Conservation (phyloP, 2,329 filamentous ascomycete genomes). For the Rachicladosporium sp. region DNA sequence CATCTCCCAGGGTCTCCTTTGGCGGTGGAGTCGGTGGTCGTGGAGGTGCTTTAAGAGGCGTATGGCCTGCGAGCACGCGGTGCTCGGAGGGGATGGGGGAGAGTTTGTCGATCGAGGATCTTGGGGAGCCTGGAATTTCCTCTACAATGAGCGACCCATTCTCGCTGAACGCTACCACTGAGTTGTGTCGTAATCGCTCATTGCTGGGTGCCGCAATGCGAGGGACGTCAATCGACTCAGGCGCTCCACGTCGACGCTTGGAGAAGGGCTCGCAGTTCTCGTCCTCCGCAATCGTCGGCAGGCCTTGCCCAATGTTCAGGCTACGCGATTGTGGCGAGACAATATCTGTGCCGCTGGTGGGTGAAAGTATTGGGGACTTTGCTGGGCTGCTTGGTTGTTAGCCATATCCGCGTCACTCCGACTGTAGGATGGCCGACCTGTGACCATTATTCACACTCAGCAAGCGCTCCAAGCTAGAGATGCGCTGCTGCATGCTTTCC, state of each 20-base stretch:
- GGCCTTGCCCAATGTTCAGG: conserved; percentile 5
- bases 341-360: conserved; percentile 11
- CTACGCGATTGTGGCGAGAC: conserved; percentile 12
- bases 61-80: conserved; percentile 22
- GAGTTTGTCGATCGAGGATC: conserved; percentile 9
- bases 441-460: conserved; percentile 22
- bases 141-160: conserved; percentile 13
- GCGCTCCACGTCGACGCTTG: conserved; percentile 14
- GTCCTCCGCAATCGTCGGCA: conserved; percentile 24
- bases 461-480: conserved; percentile 22
- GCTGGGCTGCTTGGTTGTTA: conserved; percentile 17
- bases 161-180: conserved; percentile 14
- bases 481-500: conserved; percentile 20
- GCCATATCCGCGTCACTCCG: neutral
- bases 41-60: conserved; percentile 18
- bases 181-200: conserved; percentile 9
- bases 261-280: conserved; percentile 17
- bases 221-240: conserved; percentile 14
- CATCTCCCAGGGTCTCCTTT: conserved; percentile 14
- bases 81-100: conserved; percentile 22
- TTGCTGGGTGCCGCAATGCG: conserved; percentile 6
- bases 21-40: conserved; percentile 19
- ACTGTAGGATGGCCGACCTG: conserved; percentile 14
- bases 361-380: conserved; percentile 22
- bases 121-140: conserved; percentile 19